A percentile compares a stretch with the other conserved stretches of the same genome.
phyloP scores from a whole-genome alignment of 2,329 filamentous ascomycete species.

The Fonsecaea erecta region DNA sequence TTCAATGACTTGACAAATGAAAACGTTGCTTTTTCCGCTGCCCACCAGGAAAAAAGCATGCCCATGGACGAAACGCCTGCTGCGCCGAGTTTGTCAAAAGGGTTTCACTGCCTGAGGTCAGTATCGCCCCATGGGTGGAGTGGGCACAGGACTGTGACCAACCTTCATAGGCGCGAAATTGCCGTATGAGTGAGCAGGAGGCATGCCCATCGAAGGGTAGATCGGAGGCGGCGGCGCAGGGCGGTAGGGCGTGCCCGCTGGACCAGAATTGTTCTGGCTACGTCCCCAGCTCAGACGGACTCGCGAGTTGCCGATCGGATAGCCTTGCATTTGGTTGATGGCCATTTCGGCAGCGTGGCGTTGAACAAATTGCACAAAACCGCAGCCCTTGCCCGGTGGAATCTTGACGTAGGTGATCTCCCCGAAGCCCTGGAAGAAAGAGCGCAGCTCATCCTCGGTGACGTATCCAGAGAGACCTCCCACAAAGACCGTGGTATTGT shows the following conservation, averaged over 20 bases:
- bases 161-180: constrained; percentile 73
- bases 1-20: constrained; percentile 35
- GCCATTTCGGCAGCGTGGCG: constrained; percentile 99
- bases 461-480: constrained; percentile 97
- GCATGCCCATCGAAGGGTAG: constrained; percentile 66
- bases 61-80: constrained; percentile 34
- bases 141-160: constrained; percentile 41
- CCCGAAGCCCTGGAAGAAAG: constrained; percentile 99
- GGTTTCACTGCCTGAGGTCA: constrained; percentile 28
- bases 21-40: constrained; percentile 27
- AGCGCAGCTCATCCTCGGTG: constrained; percentile 98
- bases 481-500: constrained; percentile 99
- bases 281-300: constrained; percentile 97
- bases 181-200: constrained; percentile 65
- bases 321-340: constrained; percentile 99
- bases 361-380: constrained; percentile 98
- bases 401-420: constrained; percentile 99
- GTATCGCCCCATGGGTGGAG: constrained; percentile 19
- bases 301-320: constrained; percentile 97
- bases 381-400: constrained; percentile 96
- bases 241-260: constrained; percentile 93
- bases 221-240: constrained; percentile 83
- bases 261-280: constrained; percentile 97
- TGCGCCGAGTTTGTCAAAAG: constrained; percentile 23
- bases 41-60: constrained; percentile 28